Conservation (phyloP, 352 stramenopile genomes). For the Phytophthora litchii region DNA sequence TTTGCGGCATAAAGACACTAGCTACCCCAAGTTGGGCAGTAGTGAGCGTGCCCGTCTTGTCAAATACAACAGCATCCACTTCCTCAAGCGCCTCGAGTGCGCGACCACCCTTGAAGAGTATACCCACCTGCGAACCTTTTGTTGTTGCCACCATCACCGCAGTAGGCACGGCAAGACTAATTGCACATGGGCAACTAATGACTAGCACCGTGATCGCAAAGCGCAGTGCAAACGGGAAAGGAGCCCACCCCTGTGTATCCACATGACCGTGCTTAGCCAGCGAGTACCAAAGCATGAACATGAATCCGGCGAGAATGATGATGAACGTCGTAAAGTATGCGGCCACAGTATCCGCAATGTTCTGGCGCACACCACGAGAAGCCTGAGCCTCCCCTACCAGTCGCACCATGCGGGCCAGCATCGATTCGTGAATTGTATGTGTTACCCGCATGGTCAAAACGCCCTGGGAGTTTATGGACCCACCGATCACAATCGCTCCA, state of each 20-base stretch:
- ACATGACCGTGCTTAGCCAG: conserved; percentile 48
- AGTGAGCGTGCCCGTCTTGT: conserved; percentile 85
- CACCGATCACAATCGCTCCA: conserved; percentile 67
- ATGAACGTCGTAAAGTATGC: conserved; percentile 83
- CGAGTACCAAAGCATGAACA: conserved; percentile 81
- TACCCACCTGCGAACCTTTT: conserved; percentile 76
- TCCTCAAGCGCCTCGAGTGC: conserved; percentile 72
- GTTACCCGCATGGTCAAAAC: conserved; percentile 73
- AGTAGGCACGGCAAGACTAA: conserved; percentile 77
- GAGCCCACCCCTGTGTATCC: conserved; percentile 55
- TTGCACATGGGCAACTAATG: conserved; percentile 80
- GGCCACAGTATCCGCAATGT: conserved; percentile 64
- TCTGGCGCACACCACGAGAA: conserved; percentile 66
- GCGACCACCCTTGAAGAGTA: conserved; percentile 82
- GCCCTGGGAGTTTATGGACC: conserved; percentile 74
- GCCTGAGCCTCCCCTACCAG: conserved; percentile 79
- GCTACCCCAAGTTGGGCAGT: conserved; percentile 55
- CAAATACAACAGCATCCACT: conserved; percentile 78
- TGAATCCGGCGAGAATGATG: conserved; percentile 56
- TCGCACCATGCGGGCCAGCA: conserved; percentile 75
- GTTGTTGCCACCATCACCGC: conserved; percentile 83
- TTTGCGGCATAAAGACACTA: conserved; percentile 20
- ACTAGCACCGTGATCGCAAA: conserved; percentile 83
- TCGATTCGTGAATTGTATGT: conserved; percentile 76
- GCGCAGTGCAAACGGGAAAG: conserved; percentile 74